Base-by-base conservation (phyloP, 805 yeast species). In the Isabelozyma gotoi region DNA sequence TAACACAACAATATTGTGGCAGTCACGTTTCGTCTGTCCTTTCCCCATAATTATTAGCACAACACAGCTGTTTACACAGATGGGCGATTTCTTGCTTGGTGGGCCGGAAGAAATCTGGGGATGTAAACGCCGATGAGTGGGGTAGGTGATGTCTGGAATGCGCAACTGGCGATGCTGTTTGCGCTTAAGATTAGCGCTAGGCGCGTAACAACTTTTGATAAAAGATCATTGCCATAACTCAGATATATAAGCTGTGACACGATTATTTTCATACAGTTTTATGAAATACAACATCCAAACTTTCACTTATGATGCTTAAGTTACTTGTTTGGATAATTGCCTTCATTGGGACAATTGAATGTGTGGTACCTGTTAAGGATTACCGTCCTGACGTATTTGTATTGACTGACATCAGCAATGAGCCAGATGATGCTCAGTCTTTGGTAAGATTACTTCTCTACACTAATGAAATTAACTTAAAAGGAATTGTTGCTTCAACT, bases 401-500 rank as follows among this genome's bases (percentile, higher is more conserved):
- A 12, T 40, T 59, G 19, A 52, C 65, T 0, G 68, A 63, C 43
- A 60, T 62, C 21, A 51, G 60, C 17, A 63, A 63, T 43, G 62
- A 60, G 33, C 29, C 29, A 10, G 29, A 24, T 24, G 29, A 24
- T 24, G 29, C 29, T 10, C 29, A 24, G 29, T 57, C 65, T 2
- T 38, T 63, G 3, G 64, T 63, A 4, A 49, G 67, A 34, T 40
- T 58, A 12, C 46, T 63, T n/a, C 42, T 63, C 7, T 63, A 63
- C 48, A 42, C 64, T 6, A 61, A 62, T 41, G 67, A 63, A 39
- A 29, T 63, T 7, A 43, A 52, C 31, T 21, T 62, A 21, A 54
- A 41, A 38, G 68, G 67, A 14, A 50, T 61, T 15, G 66, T 59
- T 5, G 67, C 67, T 5, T 60, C 68, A 1, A 63, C 68, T 2